Evolutionary conservation across 2,329 filamentous ascomycete species (phyloP).

Genomic region (Rhynchosporium graminicola): DNA sequence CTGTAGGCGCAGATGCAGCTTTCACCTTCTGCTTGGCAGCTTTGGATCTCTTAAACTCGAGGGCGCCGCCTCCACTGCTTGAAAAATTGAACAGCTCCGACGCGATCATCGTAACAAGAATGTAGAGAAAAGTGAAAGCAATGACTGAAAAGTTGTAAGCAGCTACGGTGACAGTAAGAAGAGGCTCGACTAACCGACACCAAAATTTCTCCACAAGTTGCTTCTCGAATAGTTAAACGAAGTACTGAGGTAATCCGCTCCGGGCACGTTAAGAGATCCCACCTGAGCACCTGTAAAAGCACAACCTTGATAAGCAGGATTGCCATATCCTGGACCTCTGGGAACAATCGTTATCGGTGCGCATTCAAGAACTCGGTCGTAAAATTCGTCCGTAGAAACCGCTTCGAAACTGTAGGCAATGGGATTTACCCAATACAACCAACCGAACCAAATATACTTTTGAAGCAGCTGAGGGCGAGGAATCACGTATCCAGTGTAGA

Average conservation of each 20-base stretch:
- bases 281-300: slow-evolving; percentile 57
- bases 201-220: slow-evolving; percentile 67
- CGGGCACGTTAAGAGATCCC: slow-evolving; percentile 52
- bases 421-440: slow-evolving; percentile 51
- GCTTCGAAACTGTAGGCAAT: slow-evolving; percentile 62
- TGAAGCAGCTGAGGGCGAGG: slow-evolving; percentile 60
- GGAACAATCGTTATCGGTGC: slow-evolving; percentile 59
- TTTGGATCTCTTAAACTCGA: slow-evolving; percentile 71
- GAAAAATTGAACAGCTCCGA: slow-evolving; percentile 69
- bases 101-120: slow-evolving; percentile 68
- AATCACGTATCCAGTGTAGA: slow-evolving; percentile 70
- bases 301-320: slow-evolving; percentile 62
- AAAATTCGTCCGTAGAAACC: slow-evolving; percentile 63
- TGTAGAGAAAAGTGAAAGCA: slow-evolving; percentile 73
- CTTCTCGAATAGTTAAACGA: slow-evolving; percentile 58
- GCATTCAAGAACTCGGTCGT: slow-evolving; percentile 57
- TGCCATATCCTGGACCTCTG: slow-evolving; percentile 52
- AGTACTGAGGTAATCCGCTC: slow-evolving; percentile 54
- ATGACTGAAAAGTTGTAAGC: slow-evolving; percentile 50
- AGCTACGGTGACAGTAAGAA: background rate
- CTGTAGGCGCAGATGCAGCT: slow-evolving; percentile 46
- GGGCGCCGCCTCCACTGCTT: slow-evolving; percentile 62
- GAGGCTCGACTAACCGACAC: slow-evolving; percentile 44
- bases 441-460: slow-evolving; percentile 67
- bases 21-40: slow-evolving; percentile 56